phyloP scores from a whole-genome alignment of 164 flowering plant species.

The Kalanchoe fedtschenkoi region DNA sequence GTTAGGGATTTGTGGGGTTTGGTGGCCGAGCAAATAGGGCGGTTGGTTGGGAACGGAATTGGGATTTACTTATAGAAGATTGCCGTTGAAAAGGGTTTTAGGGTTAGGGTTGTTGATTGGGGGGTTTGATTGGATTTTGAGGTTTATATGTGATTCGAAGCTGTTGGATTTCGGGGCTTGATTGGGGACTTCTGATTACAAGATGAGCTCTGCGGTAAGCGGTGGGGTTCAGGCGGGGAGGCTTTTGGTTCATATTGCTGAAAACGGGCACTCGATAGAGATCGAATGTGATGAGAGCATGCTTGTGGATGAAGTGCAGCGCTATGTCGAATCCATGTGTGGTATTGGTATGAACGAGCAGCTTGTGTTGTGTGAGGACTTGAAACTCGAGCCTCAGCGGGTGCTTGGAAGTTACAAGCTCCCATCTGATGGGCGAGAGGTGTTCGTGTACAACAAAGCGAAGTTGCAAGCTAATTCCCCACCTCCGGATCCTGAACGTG shows the following conservation, averaged over 20 bases:
- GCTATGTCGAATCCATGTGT: conserved; percentile 43
- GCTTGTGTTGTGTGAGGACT: conserved; percentile 66
- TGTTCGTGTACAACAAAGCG: conserved; percentile 62
- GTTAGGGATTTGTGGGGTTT: conserved; percentile 1
- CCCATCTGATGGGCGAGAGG: conserved; percentile 61
- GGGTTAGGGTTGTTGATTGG: conserved; percentile 1
- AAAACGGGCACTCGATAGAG: conserved; percentile 76
- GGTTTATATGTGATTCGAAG: background rate
- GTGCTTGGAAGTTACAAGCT: conserved; percentile 68
- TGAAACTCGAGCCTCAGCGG: conserved; percentile 64
- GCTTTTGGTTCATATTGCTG: conserved; percentile 70
- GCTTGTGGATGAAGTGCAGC: conserved; percentile 58
- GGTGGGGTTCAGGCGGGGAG: conserved; percentile 32
- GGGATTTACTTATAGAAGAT: background rate
- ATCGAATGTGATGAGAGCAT: conserved; percentile 63
- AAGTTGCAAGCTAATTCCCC: conserved; percentile 50
- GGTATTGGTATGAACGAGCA: conserved; percentile 59
- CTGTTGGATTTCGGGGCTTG: conserved; percentile 1
- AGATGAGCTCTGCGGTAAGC: conserved; percentile 61
- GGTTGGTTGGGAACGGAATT: background rate
- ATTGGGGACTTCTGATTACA: conserved; percentile 13
- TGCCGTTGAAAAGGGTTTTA: background rate
- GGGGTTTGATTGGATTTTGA: conserved; percentile 2
- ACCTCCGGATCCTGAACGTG: conserved; percentile 48
- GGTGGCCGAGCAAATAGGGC: background rate